Base-by-base conservation (phyloP, 345 rosid species). In the Populus ilicifolia region DNA sequence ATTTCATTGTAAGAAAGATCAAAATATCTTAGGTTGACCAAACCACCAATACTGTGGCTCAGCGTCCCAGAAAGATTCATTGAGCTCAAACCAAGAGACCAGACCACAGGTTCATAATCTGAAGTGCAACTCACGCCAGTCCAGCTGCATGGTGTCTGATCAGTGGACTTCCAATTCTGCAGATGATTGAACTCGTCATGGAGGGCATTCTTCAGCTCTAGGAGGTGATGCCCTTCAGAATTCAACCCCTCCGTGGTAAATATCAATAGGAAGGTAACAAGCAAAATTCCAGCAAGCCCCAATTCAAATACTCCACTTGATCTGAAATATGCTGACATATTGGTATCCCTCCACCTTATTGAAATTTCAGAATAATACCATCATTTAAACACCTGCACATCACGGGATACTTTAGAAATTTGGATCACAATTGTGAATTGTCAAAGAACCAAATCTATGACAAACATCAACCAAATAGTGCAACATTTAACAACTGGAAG, bases 81-180 rank as follows among this genome's bases (percentile, higher is more conserved):
- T 48, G 80, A 70, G 54, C 70, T 80, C 84, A 93, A 86, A 84
- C 84, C 71, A 43, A 93, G 74, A 69, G 93, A 86, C 56, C 71
- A 71, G 81, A 93, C 93, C 8, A 70, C 69, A 39, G 81, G 81
- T 82, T 80, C 75, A 80, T 43, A 74, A 76, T 83, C 84, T 33
- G 79, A 82, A 56, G 71, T 82, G 86, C 98, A 93, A 33, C 59
- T 48, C 38, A 91, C 84, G 63, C 94, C 98, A 8, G 77, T 75
- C 98, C 96, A 93, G 75, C 81, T 84, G 76, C 96, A 91, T 17
- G 94, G 96, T 72, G 85, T 83, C 67, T 81, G 79, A 74, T 88
- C 93, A 23, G 84, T 78, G 54, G 77, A 71, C 65, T 86, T 88
- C 98, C 94, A 93, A 85, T 80, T 88, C 56, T 13, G 68, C 67